Evolutionary conservation across 441 rosid genomes (phyloP), one percentile per base, ranked within the genome.

Genomic region (Pelargonium citronellum): DNA sequence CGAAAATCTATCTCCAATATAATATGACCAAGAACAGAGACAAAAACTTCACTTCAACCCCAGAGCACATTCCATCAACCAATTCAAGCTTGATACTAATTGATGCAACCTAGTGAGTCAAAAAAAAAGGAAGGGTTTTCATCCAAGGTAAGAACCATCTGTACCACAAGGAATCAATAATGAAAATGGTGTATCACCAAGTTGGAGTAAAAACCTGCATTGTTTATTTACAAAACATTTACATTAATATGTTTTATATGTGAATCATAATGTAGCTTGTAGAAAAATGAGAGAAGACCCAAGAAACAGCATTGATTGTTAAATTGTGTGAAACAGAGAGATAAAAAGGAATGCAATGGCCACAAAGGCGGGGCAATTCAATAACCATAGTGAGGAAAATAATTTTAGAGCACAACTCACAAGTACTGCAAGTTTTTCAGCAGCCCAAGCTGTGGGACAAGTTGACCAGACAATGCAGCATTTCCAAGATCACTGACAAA

Each of bases 351-450:
- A 66, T 43, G n/a, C 11, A 20, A 46, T 24, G 17, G 27, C 62
- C 19, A 57, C 62, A 49, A 22, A 41, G 67, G 20, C 41, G 63
- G 19, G 4, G 6, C 19, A 69, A 66, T 8, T 39, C 11, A 65
- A 16, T 12, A 58, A 30, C 67, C 10, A 69, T 46, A 63, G 22
- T 49, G 7, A 27, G 64, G 19, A 20, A 24, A 39, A 24, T 3
- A 62, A 55, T 34, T 47, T 69, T 12, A 44, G 68, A 39, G 46
- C 30, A 69, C 22, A 61, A 79, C 96, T 75, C 85, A 92, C 98
- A 92, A 72, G 81, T 92, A 92, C 75, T 90, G 96, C 82, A 92
- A 79, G 79, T 90, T 92, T 87, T 92, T 92, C 67, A 92, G 95
- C 76, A 78, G 80, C 27, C 98, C 96, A 67, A 92, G 95, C 81